Base-by-base conservation (phyloP, 2,329 filamentous ascomycete species). In the Aspergillus candidus region DNA sequence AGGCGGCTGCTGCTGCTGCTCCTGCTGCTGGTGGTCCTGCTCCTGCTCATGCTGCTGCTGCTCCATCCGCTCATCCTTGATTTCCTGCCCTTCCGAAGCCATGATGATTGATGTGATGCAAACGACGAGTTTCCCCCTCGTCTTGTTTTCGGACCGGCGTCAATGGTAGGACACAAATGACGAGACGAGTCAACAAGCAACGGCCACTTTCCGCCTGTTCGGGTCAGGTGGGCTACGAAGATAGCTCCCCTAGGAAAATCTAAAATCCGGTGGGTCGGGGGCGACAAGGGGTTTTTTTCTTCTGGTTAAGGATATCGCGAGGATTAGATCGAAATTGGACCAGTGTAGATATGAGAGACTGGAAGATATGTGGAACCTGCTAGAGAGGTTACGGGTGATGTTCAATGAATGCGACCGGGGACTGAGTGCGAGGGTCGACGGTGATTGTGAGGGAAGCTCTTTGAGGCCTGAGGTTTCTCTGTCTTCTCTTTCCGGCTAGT, bases 11-110 rank as follows among this genome's bases (percentile, higher is more conserved):
- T 52, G 49, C 31, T 66, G 63, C 43, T 63, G 49, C 50, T 57
- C 63, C 53, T 70, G 65, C 50, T 67, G 59, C 50, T 70, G 65
- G 49, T 67, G 59, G 49, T 68, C 58, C 29, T 58, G 48, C 39
- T 62, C 61, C 54, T 70, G 22, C 22, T 27, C 22, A 7, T 27
- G 22, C 38, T 70, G 65, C 15, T 68, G 63, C 43, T 52, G 49
- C 31, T 66, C 63, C 43, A 63, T 48, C 51, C 57, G 64, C 54
- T 70, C 65, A 51, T 67, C 60, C 50, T 64, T 61, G 11, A 66
- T 43, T 44, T 68, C 60, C 29, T 58, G 48, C 39, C 62, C 62
- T 54, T 70, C 66, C 18, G 65, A 55, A 47, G 62, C 50, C 63
- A 66, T 66, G 35, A 35, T 61, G 52, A 27, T 14, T 30, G 34